Evolutionary conservation across 2,329 filamentous ascomycete genomes (phyloP), one percentile per base, ranked within the genome.

Genomic region (Trichoderma sp.): DNA sequence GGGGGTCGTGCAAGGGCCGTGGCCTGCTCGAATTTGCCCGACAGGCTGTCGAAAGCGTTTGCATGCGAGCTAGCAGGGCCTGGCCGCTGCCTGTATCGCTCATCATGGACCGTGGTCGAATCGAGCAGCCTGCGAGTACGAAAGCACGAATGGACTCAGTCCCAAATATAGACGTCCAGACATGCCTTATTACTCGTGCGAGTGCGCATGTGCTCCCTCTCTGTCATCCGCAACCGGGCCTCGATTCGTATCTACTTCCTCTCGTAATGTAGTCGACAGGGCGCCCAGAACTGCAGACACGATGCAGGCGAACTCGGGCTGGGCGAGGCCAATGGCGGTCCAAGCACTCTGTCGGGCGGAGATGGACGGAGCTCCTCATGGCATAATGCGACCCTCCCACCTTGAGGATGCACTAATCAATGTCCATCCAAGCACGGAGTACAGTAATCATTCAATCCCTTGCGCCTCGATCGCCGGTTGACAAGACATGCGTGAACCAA

Each of bases 51-150:
- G 21, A 52, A 26, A 30, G 55, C 55, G 41, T 45, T 24, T 62
- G 17, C 56, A 43, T 44, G 4, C 10, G 39, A 52, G 41, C 48
- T 54, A 43, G 45, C 57, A 60, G 50, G 60, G 15, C 56, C 56
- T 59, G 56, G 56, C 44, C 48, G 28, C 43, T 44, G 30, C 30
- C 30, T 34, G 30, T 34, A 34, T 34, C 30, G 30, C 45, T 45
- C 44, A 47, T 21, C 41, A 48, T 48, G 44, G 30, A 7, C 57
- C 57, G 47, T 51, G 7, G 34, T 60, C 45, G 45, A 60, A 60
- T 62, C 59, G 48, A 50, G 28, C 34, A 10, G 34, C 28, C 57
- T 60, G 41, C 50, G 60, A 63, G 59, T 54, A 62, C 48, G 48
- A 54, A 51, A 41, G 34, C 24, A 44, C 48, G 12, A 34, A 48